Evolutionary conservation across 768 basidiomycete species (phyloP).

Genomic region (Rhodotorula graminis): DNA sequence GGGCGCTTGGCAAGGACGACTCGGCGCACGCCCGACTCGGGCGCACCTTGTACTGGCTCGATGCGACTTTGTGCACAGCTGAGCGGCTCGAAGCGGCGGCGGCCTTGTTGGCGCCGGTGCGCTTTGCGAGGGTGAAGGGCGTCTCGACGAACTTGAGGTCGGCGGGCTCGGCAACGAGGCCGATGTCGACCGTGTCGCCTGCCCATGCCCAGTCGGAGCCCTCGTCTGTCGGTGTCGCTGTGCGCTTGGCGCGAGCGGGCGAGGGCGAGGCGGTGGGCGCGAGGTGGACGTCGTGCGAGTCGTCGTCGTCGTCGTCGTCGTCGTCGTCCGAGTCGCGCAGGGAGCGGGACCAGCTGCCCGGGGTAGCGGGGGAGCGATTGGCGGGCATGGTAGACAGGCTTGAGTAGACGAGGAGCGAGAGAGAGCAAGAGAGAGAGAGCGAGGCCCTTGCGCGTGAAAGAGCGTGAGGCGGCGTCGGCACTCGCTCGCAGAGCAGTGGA

Average conservation of each 20-base stretch:
- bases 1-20: no score
- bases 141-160: slow-evolving; percentile 4
- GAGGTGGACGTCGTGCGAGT: background rate
- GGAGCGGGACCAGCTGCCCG: background rate
- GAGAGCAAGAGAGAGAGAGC: no score
- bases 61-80: no score
- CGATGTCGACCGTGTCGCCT: background rate
- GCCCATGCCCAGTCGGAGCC: background rate
- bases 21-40: no score
- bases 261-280: no score
- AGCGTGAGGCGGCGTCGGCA: no score
- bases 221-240: background rate
- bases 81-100: rapidly evolving
- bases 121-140: slow-evolving; percentile 4
- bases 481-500: no score
- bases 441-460: no score
- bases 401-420: no score
- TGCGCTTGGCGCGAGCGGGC: no score
- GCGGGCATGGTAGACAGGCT: no score
- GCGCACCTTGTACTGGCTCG: background rate
- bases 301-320: background rate
- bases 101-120: background rate
- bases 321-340: slow-evolving; percentile 2
- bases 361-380: no score
- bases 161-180: background rate